Evolutionary conservation across 1,284 basidiomycete species (phyloP).

Genomic region (Amylostereum chailletii): DNA sequence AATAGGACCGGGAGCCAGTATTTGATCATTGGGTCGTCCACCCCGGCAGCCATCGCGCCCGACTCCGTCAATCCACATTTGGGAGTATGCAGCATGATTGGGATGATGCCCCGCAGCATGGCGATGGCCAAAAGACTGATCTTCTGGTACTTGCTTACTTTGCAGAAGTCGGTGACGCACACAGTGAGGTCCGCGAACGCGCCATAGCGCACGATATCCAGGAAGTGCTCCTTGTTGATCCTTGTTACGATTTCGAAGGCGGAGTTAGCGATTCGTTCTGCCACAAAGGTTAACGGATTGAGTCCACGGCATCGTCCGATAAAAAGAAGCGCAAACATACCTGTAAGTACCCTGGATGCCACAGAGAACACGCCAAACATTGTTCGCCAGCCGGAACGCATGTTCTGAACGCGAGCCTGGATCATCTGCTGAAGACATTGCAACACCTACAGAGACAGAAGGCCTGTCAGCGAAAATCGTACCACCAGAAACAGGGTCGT

Average conservation of each 20-base stretch:
- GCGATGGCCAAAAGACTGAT: conserved; percentile 95
- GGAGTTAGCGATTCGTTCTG: conserved; percentile 87
- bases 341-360: conserved; percentile 88
- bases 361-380: conserved; percentile 99
- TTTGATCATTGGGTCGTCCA: conserved; percentile 82
- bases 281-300: conserved; percentile 1
- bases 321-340: conserved; percentile 29
- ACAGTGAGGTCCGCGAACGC: conserved; percentile 95
- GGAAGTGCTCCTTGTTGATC: conserved; percentile 87
- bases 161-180: conserved; percentile 98
- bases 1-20: conserved; percentile 98
- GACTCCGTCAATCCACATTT: conserved; percentile 61
- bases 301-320: not conserved
- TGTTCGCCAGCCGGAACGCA: conserved; percentile 97
- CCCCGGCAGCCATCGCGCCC: conserved; percentile 28
- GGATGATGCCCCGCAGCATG: conserved; percentile 89
- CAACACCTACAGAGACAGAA: conserved; percentile 51
- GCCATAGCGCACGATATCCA: conserved; percentile 85
- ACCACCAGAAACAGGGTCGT: conserved; percentile 11
- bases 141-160: conserved; percentile 98
- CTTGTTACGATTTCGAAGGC: conserved; percentile 96
- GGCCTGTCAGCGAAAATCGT: conserved; percentile 3
- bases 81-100: conserved; percentile 81
- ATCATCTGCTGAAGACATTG: conserved; percentile 99
- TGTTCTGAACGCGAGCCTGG: conserved; percentile 88